These are phyloP conservation scores for Phaeosphaeriaceae sp. DNA, from an alignment of 2,329 filamentous ascomycete species.

Conservation along the genomic window DNA sequence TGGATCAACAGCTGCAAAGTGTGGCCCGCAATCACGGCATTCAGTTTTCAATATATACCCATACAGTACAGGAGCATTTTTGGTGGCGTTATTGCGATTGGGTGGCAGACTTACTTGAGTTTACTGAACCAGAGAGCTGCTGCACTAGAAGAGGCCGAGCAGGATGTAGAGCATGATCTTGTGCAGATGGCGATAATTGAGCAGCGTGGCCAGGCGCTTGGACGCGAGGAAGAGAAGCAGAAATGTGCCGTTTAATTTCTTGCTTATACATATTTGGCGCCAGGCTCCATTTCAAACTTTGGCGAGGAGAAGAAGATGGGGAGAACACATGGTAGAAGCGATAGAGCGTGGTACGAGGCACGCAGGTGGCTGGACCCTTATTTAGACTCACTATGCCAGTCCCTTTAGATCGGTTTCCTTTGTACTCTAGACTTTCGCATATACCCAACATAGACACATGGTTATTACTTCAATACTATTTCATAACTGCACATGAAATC, in stretches of 20 bases:
- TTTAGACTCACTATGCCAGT: too few species aligned
- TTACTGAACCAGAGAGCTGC: conserved; percentile 79
- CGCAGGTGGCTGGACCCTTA: too few species aligned
- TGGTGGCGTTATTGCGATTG: conserved; percentile 75
- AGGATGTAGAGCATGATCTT: conserved; percentile 10
- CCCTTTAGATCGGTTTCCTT: too few species aligned
- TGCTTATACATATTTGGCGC: too few species aligned
- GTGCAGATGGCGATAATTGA: conserved; percentile 18
- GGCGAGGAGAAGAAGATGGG: too few species aligned
- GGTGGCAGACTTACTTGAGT: conserved; percentile 91
- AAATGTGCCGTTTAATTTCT: conserved; percentile 9
- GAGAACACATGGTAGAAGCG: too few species aligned
- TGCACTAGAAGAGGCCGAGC: conserved; percentile 53
- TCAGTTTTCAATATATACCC: conserved; percentile 84
- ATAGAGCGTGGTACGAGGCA: too few species aligned
- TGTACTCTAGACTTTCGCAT: too few species aligned
- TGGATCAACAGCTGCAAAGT: conserved; percentile 82
- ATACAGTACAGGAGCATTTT: conserved; percentile 83
- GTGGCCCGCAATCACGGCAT: conserved; percentile 86
- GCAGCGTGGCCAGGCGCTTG: conserved; percentile 10
- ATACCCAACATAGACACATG: too few species aligned
- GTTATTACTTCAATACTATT: too few species aligned
- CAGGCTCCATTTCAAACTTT: too few species aligned
- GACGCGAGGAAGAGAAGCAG: neutral
- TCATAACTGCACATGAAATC: too few species aligned